These are phyloP conservation scores for Coccomyxa subellipsoidea DNA, from an alignment of 163 green algal species.

Conservation along the genomic window DNA sequence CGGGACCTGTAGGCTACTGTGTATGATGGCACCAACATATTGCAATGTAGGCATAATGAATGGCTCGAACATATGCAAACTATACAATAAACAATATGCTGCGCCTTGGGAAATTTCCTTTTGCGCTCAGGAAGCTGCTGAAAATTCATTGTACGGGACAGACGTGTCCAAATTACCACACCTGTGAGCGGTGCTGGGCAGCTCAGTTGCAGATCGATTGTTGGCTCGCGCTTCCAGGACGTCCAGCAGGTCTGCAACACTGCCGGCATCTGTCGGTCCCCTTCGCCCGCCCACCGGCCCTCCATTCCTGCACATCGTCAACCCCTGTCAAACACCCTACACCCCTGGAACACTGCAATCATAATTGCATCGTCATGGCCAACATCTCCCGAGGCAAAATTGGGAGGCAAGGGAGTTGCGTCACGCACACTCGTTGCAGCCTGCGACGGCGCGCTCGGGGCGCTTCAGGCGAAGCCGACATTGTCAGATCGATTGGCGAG, in stretches of 20 bases:
- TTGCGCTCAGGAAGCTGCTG: too few species aligned
- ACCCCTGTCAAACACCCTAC: too few species aligned
- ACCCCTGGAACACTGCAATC: too few species aligned
- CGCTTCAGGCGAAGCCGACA: background rate
- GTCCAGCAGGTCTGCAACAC: background rate
- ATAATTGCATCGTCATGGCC: too few species aligned
- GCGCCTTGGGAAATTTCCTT: too few species aligned
- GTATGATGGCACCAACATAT: too few species aligned
- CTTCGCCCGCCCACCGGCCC: background rate
- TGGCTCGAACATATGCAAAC: too few species aligned
- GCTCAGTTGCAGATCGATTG: background rate
- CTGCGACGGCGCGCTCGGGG: background rate
- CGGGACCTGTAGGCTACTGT: too few species aligned
- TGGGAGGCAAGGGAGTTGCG: background rate
- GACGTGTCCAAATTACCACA: background rate
- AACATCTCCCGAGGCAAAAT: too few species aligned
- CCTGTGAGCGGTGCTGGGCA: background rate
- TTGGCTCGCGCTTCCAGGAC: background rate
- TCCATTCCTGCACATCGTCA: background rate
- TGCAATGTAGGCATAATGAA: too few species aligned
- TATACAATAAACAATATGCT: too few species aligned
- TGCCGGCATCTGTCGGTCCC: background rate
- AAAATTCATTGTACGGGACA: too few species aligned
- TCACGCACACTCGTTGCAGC: background rate
- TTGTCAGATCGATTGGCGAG: background rate